Evolutionary conservation across 1,139 yeast species (phyloP).

Genomic region (Pichia terricola): DNA sequence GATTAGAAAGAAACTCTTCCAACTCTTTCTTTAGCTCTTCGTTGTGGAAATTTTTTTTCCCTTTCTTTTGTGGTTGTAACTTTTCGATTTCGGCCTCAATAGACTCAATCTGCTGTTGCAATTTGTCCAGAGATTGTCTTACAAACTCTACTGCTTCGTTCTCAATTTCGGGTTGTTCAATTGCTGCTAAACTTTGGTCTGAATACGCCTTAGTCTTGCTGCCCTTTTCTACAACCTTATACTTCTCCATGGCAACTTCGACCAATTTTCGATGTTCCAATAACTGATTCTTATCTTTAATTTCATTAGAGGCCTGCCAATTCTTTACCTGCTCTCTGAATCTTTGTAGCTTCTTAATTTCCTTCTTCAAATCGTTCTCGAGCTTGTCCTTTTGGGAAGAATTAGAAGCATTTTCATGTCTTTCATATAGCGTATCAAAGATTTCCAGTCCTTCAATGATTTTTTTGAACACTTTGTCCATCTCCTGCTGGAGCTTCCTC

Average conservation of each 20-base stretch:
- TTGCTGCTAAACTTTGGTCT: constrained; percentile 37
- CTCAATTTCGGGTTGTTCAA: constrained; percentile 39
- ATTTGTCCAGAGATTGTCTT: constrained; percentile 50
- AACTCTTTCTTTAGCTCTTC: constrained; percentile 49
- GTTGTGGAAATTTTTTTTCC: constrained; percentile 42
- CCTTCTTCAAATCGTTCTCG: constrained; percentile 65
- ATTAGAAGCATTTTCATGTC: constrained; percentile 50
- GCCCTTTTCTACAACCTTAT: constrained; percentile 67
- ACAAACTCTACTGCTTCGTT: constrained; percentile 53
- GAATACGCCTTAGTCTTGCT: constrained; percentile 70
- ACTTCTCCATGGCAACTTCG: constrained; percentile 75
- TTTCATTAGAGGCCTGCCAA: constrained; percentile 66
- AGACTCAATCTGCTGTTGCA: constrained; percentile 53
- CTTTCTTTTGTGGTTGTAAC: constrained; percentile 31
- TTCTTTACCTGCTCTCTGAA: constrained; percentile 69
- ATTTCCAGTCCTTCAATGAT: constrained; percentile 64
- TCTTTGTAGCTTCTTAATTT: constrained; percentile 64
- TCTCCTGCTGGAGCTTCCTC: constrained; percentile 38
- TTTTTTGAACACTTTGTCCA: constrained; percentile 71
- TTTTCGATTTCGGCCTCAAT: constrained; percentile 54
- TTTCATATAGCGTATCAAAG: constrained; percentile 61
- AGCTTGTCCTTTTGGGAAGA: constrained; percentile 65
- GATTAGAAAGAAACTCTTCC: constrained; percentile 32
- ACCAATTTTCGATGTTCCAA: constrained; percentile 56
- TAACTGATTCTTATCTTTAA: constrained; percentile 57